phyloP scores from a whole-genome alignment of 495 filamentous ascomycete species.

The Astrothelium subdiscretum region DNA sequence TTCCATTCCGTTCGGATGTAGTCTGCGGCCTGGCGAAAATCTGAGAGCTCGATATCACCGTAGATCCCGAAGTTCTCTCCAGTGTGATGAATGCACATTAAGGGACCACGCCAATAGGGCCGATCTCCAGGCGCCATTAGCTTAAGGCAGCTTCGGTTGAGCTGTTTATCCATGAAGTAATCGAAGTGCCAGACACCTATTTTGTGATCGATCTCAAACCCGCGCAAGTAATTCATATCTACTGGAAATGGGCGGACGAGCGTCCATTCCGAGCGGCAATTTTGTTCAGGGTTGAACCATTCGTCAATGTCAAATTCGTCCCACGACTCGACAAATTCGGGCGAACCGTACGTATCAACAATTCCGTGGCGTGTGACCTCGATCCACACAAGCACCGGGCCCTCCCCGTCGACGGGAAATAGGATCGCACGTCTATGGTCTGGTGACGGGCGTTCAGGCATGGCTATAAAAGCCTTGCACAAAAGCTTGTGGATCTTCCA shows the following conservation, averaged over 20 bases:
- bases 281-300: neutral
- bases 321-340: no score
- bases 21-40: neutral
- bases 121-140: neutral
- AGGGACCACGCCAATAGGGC: neutral
- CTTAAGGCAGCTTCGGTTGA: neutral
- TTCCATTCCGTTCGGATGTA: neutral
- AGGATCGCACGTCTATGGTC: neutral
- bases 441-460: neutral
- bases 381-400: neutral
- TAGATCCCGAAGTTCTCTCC: no score
- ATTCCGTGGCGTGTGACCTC: neutral
- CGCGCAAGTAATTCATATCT: neutral
- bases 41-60: neutral
- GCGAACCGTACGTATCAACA: no score
- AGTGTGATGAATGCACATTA: neutral
- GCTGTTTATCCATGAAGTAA: neutral
- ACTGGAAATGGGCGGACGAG: neutral
- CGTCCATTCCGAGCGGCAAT: no score
- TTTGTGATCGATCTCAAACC: neutral
- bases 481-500: slow-evolving; percentile 34
- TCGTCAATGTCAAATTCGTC: neutral
- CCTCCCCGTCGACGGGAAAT: neutral
- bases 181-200: neutral
- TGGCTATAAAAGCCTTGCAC: slow-evolving; percentile 22